Evolutionary conservation across 768 basidiomycete genomes (phyloP).

Genomic region (Tylopilus cervinicoccineus): DNA sequence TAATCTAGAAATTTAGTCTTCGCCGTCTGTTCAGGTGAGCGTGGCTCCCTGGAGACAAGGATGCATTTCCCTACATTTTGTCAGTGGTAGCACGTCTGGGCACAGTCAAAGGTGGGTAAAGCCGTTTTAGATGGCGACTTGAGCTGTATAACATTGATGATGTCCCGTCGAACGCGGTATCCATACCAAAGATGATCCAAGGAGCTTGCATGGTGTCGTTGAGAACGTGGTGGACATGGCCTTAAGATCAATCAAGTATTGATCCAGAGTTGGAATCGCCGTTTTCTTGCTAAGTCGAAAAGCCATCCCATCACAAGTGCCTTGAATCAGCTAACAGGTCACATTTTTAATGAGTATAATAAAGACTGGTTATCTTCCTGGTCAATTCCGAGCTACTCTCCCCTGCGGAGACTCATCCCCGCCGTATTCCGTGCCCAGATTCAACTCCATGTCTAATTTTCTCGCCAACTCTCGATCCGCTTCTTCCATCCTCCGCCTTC

Average conservation of each 20-base stretch:
- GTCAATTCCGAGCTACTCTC: neutral
- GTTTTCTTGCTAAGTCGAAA: neutral
- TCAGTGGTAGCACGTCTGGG: conserved; percentile 7
- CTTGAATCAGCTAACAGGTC: too few species aligned
- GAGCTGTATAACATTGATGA: neutral
- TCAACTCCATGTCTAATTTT: conserved; percentile 41
- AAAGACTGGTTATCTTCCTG: neutral
- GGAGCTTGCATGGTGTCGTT: neutral
- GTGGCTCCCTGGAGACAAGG: neutral
- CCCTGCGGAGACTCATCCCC: conserved; percentile 6
- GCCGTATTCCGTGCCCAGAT: conserved; percentile 15
- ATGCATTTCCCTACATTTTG: neutral
- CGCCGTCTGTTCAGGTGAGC: neutral
- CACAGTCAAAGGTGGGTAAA: neutral
- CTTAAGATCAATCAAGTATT: neutral
- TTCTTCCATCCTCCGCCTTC: conserved; percentile 23
- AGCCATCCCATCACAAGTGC: too few species aligned
- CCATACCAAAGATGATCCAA: conserved; percentile 1
- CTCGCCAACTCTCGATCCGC: conserved; percentile 45
- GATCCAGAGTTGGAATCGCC: neutral
- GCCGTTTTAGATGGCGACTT: neutral
- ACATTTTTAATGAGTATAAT: neutral
- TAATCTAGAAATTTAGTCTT: neutral
- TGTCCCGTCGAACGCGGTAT: neutral
- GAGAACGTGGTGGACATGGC: neutral